Percentiles rank a stretch among this genome's conserved stretches.
Conservation (phyloP, 441 rosid species). For the Adansonia grandidieri region DNA sequence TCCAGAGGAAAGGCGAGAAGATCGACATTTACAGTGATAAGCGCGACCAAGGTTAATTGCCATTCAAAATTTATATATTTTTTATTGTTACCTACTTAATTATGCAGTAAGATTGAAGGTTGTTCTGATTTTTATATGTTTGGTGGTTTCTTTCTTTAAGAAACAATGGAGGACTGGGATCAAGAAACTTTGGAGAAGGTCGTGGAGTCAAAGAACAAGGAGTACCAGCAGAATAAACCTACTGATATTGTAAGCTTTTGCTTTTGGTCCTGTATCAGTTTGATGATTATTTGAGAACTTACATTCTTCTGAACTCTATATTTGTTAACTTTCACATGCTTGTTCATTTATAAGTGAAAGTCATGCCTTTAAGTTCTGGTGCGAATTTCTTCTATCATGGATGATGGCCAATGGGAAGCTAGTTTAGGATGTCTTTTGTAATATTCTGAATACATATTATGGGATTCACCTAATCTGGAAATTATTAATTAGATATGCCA, state of each 20-base stretch:
- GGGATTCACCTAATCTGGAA: neutral
- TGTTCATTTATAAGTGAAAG: neutral
- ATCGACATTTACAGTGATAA: constrained; percentile 81
- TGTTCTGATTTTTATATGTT: constrained; percentile 5
- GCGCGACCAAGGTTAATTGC: constrained; percentile 65
- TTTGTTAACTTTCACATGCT: neutral
- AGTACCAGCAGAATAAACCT: constrained; percentile 87
- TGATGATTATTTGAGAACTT: neutral
- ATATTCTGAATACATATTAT: neutral
- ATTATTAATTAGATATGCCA: neutral
- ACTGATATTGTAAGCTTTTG: constrained; percentile 76
- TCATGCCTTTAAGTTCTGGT: neutral
- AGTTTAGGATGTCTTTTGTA: neutral
- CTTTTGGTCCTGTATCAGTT: neutral
- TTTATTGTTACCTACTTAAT: neutral
- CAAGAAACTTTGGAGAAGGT: constrained; percentile 94
- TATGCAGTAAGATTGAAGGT: constrained; percentile 8
- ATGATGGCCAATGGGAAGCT: neutral
- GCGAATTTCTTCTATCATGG: neutral
- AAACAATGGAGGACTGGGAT: constrained; percentile 94
- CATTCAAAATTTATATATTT: constrained; percentile 1
- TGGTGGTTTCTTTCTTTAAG: constrained; percentile 36
- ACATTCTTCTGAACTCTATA: neutral
- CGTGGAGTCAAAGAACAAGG: constrained; percentile 75
- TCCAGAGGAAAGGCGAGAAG: constrained; percentile 93